phyloP scores from a whole-genome alignment of 768 basidiomycete genomes.

The Mycena haematopus region DNA sequence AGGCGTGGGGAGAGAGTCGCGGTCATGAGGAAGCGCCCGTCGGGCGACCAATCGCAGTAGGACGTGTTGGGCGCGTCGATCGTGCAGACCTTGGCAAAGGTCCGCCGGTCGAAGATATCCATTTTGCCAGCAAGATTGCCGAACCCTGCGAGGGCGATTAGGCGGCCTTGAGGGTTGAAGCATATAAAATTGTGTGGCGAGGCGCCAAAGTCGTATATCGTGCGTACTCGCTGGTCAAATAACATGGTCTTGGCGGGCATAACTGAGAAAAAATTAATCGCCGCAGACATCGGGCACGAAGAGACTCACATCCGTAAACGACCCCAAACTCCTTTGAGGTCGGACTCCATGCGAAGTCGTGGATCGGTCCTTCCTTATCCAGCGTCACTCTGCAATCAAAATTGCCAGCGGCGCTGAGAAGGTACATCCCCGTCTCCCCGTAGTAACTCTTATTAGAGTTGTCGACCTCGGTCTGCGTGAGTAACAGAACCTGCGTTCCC shows the following conservation, averaged over 20 bases:
- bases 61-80: constrained; percentile 95
- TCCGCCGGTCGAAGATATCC: constrained; percentile 89
- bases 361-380: constrained; percentile 97
- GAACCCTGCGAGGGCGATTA: constrained; percentile 92
- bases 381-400: constrained; percentile 89
- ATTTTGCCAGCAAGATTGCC: constrained; percentile 96
- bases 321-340: constrained; percentile 97
- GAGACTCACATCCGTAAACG: constrained; percentile 89
- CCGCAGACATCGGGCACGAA: constrained; percentile 6
- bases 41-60: constrained; percentile 94
- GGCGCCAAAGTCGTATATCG: constrained; percentile 89
- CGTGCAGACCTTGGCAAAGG: constrained; percentile 75
- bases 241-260: constrained; percentile 96
- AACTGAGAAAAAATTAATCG: constrained; percentile 48
- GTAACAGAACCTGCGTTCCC: constrained; percentile 88
- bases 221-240: constrained; percentile 89
- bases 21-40: constrained; percentile 91
- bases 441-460: constrained; percentile 98
- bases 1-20: constrained; percentile 95
- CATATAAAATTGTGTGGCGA: constrained; percentile 91
- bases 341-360: constrained; percentile 96
- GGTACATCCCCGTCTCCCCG: constrained; percentile 94
- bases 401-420: constrained; percentile 90
- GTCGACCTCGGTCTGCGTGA: constrained; percentile 97
- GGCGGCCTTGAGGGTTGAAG: constrained; percentile 93